Evolutionary conservation across 768 basidiomycete species (phyloP), one percentile per base, ranked within the genome.

Genomic region (Daedalea quercina): DNA sequence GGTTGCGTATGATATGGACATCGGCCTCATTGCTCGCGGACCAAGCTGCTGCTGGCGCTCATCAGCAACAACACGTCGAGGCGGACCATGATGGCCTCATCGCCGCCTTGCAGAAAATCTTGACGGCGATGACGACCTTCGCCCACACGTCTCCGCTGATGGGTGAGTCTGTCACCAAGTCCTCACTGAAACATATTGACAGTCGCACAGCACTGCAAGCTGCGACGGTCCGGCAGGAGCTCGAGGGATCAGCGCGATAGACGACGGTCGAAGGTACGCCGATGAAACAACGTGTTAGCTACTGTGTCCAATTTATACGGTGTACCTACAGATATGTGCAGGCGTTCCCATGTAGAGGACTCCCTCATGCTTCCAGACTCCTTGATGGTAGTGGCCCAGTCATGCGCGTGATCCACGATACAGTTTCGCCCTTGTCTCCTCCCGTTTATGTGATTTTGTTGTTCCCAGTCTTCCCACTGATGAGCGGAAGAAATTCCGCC

Each of bases 41-140:
- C 53, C 42, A 43, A 51, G 13, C 45, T 51, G 51, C 45, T 51
- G 51, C 51, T 47, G 44, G 47, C 47, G 43, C 34, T 35, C 28
- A 24, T 41, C 51, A 55, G 55, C 22, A 50, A 22, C 40, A 22
- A 44, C 33, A 47, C 28, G n/a, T 43, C 26, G 44, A 53, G 52
- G 23, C 44, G 35, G 40, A 56, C 46, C 47, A 53, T 37, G 37
- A 28, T 28, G 17, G 43, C 41, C 31, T 34, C 46, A 28, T 42
- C 40, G 23, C 51, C 42, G 48, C 56, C 42, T 33, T 60, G 15
- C 56, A 58, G 33, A 44, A 53, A 34, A 48, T 58, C 22, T 47
- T 60, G 8, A 52, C 49, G 28, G 57, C 51, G 50, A 57, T 60
- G 59, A 57, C 55, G 52, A 47, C 56, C 48, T 60, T 54, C 48